Evolutionary conservation across 2,329 filamentous ascomycete genomes (phyloP).

Genomic region (Lasiodiplodia sp.): DNA sequence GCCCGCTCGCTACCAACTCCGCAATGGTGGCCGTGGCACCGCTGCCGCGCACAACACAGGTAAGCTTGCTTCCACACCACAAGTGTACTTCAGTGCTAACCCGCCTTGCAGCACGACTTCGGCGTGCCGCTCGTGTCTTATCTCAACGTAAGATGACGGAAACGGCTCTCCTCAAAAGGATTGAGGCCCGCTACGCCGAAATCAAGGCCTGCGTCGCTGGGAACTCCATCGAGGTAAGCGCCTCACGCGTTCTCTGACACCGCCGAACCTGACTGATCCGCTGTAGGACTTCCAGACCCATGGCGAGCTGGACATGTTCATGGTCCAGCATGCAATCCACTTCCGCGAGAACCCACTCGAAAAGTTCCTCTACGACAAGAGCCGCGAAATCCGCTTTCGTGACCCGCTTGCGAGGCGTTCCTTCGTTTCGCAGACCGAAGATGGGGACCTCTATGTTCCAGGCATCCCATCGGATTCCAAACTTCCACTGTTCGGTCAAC

Average conservation of each 20-base stretch:
- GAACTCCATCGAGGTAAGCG: not conserved
- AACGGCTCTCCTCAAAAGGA: fast-evolving
- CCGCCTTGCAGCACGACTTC: not conserved
- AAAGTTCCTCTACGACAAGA: not conserved
- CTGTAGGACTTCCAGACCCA: not conserved
- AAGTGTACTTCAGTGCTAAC: not conserved
- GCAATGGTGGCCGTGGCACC: no score
- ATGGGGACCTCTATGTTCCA: not conserved
- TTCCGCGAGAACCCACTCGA: not conserved
- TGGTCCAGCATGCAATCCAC: not conserved
- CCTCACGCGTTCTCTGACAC: not conserved
- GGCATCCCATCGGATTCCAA: no score
- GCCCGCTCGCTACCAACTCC: no score
- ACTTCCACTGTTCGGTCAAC: no score
- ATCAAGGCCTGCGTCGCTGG: not conserved
- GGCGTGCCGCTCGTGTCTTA: no score
- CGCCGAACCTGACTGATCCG: not conserved
- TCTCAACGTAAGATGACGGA: not conserved
- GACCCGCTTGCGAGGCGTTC: not conserved
- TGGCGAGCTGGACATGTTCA: not conserved
- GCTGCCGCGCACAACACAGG: not conserved
- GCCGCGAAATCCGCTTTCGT: not conserved
- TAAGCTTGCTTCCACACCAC: not conserved
- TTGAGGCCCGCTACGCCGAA: not conserved
- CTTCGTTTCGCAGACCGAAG: not conserved